Percentiles rank a stretch among this genome's conserved stretches.
These are phyloP conservation scores for Silene conica DNA, from an alignment of 148 eudicot species.

Conservation along the genomic window DNA sequence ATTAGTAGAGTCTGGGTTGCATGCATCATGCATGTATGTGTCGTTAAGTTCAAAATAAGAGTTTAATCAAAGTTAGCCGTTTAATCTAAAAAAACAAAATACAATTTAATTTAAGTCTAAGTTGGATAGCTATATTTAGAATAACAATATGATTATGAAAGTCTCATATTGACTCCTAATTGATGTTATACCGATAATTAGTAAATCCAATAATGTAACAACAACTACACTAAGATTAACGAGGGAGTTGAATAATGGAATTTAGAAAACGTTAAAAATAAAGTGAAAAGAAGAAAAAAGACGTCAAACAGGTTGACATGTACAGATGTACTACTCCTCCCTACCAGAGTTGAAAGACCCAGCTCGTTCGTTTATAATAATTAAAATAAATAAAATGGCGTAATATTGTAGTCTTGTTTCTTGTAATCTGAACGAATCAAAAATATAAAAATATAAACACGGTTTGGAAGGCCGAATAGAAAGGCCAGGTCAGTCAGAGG, in stretches of 20 bases:
- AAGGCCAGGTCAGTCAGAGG: neutral
- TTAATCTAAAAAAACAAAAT: too few relatives aligned
- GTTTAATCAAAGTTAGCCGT: too few relatives aligned
- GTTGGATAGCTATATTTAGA: too few relatives aligned
- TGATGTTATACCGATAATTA: neutral
- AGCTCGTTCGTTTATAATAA: neutral
- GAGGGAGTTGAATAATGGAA: neutral
- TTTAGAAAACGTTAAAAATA: neutral
- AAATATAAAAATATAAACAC: neutral
- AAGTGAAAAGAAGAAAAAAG: neutral
- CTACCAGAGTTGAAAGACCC: constrained; percentile 1
- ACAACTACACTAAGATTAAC: neutral
- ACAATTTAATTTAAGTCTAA: too few relatives aligned
- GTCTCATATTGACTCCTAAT: too few relatives aligned
- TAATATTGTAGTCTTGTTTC: neutral
- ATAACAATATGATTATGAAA: too few relatives aligned
- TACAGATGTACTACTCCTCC: too few relatives aligned
- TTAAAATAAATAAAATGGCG: too few relatives aligned
- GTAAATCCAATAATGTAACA: neutral
- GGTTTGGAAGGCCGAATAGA: neutral
- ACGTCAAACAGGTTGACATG: neutral
- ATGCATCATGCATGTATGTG: too few relatives aligned
- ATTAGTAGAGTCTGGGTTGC: too few relatives aligned
- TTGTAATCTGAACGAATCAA: neutral
- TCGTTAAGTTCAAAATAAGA: too few relatives aligned